phyloP scores from a whole-genome alignment of 441 rosid species.

The Kokia cookei region DNA sequence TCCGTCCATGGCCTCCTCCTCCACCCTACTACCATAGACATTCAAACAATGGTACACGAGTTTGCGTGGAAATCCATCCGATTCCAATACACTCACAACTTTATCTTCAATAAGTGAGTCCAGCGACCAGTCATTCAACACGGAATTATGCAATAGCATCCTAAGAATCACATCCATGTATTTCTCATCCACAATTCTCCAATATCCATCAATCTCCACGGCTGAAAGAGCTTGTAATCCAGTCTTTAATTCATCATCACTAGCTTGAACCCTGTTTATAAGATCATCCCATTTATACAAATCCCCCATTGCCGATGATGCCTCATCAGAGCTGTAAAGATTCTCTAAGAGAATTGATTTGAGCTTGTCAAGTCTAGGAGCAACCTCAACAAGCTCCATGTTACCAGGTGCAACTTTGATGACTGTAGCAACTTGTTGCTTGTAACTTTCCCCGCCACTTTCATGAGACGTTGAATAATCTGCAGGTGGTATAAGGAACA shows the following conservation, averaged over 20 bases:
- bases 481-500: conserved; percentile 65
- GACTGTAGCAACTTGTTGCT: conserved; percentile 27
- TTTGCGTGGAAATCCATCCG: conserved; percentile 59
- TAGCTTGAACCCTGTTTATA: conserved; percentile 66
- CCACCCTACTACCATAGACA: conserved; percentile 47
- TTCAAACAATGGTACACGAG: conserved; percentile 59
- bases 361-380: conserved; percentile 85
- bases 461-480: conserved; percentile 14
- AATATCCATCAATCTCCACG: conserved; percentile 72
- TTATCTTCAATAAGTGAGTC: conserved; percentile 52
- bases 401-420: conserved; percentile 63
- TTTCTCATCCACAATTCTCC: conserved; percentile 74
- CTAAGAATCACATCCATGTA: conserved; percentile 59
- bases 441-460: conserved; percentile 9
- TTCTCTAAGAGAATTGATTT: conserved; percentile 52
- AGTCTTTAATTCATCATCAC: conserved; percentile 58
- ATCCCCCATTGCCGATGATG: conserved; percentile 24
- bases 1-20: conserved; percentile 21
- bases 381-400: conserved; percentile 77
- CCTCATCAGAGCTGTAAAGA: conserved; percentile 44
- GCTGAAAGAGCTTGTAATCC: conserved; percentile 66
- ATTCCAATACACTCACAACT: conserved; percentile 44
- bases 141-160: conserved; percentile 59
- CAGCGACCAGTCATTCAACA: conserved; percentile 67
- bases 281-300: conserved; percentile 65